Evolutionary conservation across 2,329 filamentous ascomycete genomes (phyloP).

Genomic region (Kalaharituber pfeilii): DNA sequence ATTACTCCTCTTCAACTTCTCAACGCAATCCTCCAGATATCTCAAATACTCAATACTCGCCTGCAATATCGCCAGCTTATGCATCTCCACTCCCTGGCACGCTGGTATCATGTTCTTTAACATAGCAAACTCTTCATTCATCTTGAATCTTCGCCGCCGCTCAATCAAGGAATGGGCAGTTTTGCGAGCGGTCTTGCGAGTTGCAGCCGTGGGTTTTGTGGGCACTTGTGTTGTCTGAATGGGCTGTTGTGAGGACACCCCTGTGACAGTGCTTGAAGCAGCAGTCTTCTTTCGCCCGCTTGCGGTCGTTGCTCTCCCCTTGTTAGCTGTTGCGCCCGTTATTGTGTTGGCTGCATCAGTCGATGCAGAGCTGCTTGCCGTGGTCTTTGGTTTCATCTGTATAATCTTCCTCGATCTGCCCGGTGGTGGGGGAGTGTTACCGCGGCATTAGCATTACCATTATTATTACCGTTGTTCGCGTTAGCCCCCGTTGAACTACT

Average conservation of each 20-base stretch:
- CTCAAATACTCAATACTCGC: conserved; percentile 91
- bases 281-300: conserved; percentile 18
- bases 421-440: conserved; percentile 60
- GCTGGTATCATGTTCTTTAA: conserved; percentile 92
- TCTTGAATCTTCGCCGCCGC: conserved; percentile 74
- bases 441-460: neutral
- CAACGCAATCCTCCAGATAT: conserved; percentile 78
- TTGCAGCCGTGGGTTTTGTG: conserved; percentile 40
- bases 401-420: conserved; percentile 91
- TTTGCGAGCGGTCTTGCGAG: conserved; percentile 87
- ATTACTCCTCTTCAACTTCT: conserved; percentile 46
- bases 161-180: conserved; percentile 95
- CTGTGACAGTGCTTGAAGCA: conserved; percentile 6
- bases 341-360: conserved; percentile 1
- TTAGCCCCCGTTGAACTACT: no score
- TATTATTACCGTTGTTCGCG: neutral
- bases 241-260: conserved; percentile 9
- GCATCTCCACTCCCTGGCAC: conserved; percentile 87
- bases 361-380: neutral
- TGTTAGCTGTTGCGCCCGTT: neutral
- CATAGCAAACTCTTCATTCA: conserved; percentile 95
- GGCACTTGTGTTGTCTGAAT: conserved; percentile 12
- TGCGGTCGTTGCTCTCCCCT: conserved; percentile 13
- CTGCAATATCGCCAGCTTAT: conserved; percentile 89
- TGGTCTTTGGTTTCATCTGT: conserved; percentile 65